Evolutionary conservation across 345 rosid species (phyloP), one percentile per base, ranked within the genome.

Genomic region (Ceriops tagal): DNA sequence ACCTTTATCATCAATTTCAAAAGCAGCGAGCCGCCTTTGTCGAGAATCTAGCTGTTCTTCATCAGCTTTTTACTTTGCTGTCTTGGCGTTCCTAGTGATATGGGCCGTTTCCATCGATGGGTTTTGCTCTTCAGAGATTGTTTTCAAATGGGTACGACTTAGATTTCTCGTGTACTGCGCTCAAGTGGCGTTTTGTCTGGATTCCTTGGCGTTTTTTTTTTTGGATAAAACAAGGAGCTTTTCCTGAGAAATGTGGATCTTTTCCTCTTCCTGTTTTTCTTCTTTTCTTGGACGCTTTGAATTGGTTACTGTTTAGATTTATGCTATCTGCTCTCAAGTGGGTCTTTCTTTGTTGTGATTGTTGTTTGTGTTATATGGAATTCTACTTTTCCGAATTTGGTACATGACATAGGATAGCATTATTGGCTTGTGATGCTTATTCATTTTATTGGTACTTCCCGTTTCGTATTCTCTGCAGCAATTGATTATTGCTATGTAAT

Each of bases 91-190:
- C 62, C 73, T 43, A 32, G 64, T 65, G 37, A 55, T 53, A 68
- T 64, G 66, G 64, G 66, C 31, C 46, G 22, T 57, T 73, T 68
- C 28, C 62, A n/a, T 65, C 68, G 22, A 56, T 65, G 71, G 68
- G 55, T 75, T 73, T 68, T 64, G 71, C 46, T 20, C 37, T 75
- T 58, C 53, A 9, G 39, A 26, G 62, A 51, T 66, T 71, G 75
- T 19, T 46, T 8, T 64, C 47, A 3, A 58, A 57, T 73, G 69
- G 75, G 81, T 64, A 43, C 34, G 26, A 39, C 58, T 71, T 43
- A 61, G 67, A 55, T 59, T 72, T 66, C 24, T 63, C 6, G 35
- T 62, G 34, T 34, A 34, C 32, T 49, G 22, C 10, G 13, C 53
- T 6, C 47, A 22, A 24, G 52, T 10, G 56, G 61, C 19, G 3